These are phyloP conservation scores for Artemisia princeps DNA, from an alignment of 140 eudicot genomes.

Conservation along the genomic window DNA sequence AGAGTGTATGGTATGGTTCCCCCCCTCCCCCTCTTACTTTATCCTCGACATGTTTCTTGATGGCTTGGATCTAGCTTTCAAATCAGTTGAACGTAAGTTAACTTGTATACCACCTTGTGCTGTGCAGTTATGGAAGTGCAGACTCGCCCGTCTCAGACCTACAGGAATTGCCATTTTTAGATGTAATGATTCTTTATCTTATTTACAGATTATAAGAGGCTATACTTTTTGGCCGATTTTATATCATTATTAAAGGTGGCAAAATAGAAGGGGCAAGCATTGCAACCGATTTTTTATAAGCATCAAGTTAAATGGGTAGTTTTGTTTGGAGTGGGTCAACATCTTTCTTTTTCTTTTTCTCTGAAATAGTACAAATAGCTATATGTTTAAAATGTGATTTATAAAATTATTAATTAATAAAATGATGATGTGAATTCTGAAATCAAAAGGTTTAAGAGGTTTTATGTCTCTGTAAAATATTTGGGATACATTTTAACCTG, in stretches of 20 bases:
- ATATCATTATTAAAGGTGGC: not conserved
- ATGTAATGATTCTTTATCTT: slow-evolving; percentile 33
- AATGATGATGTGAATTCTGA: not conserved
- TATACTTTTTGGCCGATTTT: slow-evolving; percentile 1
- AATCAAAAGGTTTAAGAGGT: not conserved
- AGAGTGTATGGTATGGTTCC: slow-evolving; percentile 67
- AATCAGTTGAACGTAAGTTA: slow-evolving; percentile 1
- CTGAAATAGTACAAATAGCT: too few relatives aligned
- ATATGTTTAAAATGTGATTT: not conserved
- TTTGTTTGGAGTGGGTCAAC: not conserved
- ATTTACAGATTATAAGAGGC: not conserved
- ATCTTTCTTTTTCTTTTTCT: too few relatives aligned
- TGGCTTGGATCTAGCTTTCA: not conserved
- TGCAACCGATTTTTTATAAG: too few relatives aligned
- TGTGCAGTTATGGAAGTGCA: slow-evolving; percentile 88
- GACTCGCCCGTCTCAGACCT: slow-evolving; percentile 64
- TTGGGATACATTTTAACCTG: slow-evolving; percentile 1
- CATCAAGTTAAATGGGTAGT: not conserved
- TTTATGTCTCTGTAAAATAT: not conserved
- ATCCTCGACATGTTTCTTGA: not conserved
- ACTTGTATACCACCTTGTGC: slow-evolving; percentile 8
- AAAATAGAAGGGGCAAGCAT: not conserved
- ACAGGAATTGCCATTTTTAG: slow-evolving; percentile 43
- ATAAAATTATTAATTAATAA: slow-evolving; percentile 12
- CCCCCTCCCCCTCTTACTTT: not conserved